Percentiles rank a stretch among this genome's conserved stretches.
These are phyloP conservation scores for Phytophthora boehmeriae DNA, from an alignment of 352 stramenopile genomes.

Conservation along the genomic window DNA sequence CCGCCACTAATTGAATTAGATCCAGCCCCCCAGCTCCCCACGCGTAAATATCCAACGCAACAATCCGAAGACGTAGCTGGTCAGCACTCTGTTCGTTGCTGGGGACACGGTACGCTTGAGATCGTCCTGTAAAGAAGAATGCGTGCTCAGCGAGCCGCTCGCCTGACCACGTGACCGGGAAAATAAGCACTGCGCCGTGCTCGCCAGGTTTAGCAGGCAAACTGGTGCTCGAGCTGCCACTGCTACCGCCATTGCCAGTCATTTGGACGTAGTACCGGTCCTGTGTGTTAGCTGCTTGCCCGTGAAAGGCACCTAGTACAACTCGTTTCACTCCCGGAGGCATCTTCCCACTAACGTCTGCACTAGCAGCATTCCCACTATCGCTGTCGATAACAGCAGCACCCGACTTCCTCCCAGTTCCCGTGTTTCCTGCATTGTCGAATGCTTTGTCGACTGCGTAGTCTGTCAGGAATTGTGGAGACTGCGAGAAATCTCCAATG, in stretches of 20 bases:
- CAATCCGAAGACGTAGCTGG: slow-evolving; percentile 37
- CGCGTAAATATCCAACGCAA: slow-evolving; percentile 70
- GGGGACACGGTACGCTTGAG: slow-evolving; percentile 40
- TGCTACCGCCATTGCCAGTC: slow-evolving; percentile 51
- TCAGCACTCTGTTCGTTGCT: slow-evolving; percentile 16
- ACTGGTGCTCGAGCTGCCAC: slow-evolving; percentile 13
- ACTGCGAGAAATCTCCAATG: slow-evolving; percentile 31
- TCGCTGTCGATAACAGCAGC: no score
- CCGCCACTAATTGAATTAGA: slow-evolving; percentile 23
- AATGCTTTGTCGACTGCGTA: slow-evolving; percentile 18
- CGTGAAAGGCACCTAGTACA: slow-evolving; percentile 34
- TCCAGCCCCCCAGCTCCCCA: slow-evolving; percentile 82
- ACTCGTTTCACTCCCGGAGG: slow-evolving; percentile 14
- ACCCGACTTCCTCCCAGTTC: not conserved
- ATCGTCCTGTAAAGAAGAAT: slow-evolving; percentile 48
- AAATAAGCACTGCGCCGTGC: slow-evolving; percentile 60
- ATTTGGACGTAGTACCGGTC: slow-evolving; percentile 73
- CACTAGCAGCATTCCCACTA: no score
- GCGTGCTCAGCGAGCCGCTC: slow-evolving; percentile 43
- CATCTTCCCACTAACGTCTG: no score
- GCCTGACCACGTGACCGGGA: slow-evolving; percentile 54
- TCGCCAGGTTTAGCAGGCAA: slow-evolving; percentile 41
- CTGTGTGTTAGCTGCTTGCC: slow-evolving; percentile 41
- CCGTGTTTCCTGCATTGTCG: not conserved
- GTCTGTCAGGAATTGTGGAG: slow-evolving; percentile 46